Conservation (phyloP, 2,329 filamentous ascomycete species). For the Arthrobotrys musiformis region DNA sequence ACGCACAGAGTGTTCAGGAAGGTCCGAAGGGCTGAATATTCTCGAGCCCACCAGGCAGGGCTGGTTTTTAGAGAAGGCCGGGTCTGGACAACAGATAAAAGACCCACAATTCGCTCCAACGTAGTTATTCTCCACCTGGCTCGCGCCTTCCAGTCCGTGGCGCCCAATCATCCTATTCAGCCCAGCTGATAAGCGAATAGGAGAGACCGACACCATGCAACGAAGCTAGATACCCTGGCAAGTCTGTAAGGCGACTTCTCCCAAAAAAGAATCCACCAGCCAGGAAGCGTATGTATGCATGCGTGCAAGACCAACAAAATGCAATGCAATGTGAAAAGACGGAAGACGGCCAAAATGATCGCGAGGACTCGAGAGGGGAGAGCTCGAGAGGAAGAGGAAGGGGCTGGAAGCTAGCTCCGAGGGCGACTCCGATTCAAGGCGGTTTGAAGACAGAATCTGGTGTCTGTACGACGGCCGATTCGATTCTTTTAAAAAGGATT, state of each 20-base stretch:
- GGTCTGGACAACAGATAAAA: conserved; percentile 6
- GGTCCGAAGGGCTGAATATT: background rate
- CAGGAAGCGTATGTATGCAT: background rate
- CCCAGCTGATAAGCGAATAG: conserved; percentile 10
- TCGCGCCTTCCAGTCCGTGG: background rate
- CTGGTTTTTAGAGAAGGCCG: no score
- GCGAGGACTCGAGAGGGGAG: background rate
- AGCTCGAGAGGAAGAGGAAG: background rate
- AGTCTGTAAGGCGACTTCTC: conserved; percentile 24
- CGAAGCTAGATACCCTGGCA: conserved; percentile 2
- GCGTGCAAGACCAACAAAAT: background rate
- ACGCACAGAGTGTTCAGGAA: background rate
- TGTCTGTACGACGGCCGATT: background rate
- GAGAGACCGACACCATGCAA: conserved; percentile 5
- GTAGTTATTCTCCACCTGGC: background rate
- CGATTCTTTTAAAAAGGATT: conserved; percentile 31
- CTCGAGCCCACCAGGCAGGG: no score
- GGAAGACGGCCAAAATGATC: no score
- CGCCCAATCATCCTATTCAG: conserved; percentile 27
- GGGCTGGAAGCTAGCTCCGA: background rate
- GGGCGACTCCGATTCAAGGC: background rate
- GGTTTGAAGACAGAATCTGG: background rate
- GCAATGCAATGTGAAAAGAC: background rate
- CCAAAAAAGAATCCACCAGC: background rate
- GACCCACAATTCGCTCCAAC: background rate